These are phyloP conservation scores for Oryza longistaminata DNA, from an alignment of 176 grass and related monocot genomes.

Conservation along the genomic window DNA sequence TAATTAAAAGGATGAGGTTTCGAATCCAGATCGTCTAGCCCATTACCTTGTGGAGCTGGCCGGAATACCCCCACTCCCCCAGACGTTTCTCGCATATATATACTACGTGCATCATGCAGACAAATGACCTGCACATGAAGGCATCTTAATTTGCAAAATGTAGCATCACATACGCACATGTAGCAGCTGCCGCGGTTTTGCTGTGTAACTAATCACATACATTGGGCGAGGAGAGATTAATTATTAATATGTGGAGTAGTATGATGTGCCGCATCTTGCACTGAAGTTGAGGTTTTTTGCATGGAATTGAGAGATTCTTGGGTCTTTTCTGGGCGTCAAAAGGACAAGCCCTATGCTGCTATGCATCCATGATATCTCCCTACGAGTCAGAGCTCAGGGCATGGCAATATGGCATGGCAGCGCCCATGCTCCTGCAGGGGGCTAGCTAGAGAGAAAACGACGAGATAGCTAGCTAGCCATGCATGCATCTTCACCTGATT, in stretches of 20 bases:
- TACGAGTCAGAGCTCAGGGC: conserved; percentile 32
- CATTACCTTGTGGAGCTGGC: no score
- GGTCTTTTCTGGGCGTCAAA: conserved; percentile 21
- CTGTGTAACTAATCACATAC: neutral
- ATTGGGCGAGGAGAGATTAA: neutral
- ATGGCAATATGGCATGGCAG: conserved; percentile 31
- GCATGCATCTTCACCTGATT: neutral
- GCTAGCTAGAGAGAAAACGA: conserved; percentile 2
- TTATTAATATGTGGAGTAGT: no score
- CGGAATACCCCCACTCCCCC: no score
- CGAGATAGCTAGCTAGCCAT: neutral
- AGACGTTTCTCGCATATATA: no score
- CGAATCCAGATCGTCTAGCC: no score
- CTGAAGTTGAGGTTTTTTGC: conserved; percentile 32
- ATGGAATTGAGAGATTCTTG: conserved; percentile 32
- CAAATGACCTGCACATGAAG: neutral
- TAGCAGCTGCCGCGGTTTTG: neutral
- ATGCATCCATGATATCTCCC: conserved; percentile 29
- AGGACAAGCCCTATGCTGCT: conserved; percentile 29
- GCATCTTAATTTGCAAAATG: neutral
- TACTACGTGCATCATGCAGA: neutral
- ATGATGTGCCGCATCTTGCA: neutral
- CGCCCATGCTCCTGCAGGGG: conserved; percentile 38
- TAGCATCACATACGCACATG: neutral
- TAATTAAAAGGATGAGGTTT: no score